Evolutionary conservation across 1,284 basidiomycete genomes (phyloP), one percentile per base, ranked within the genome.

Genomic region (Ustilago tritici): DNA sequence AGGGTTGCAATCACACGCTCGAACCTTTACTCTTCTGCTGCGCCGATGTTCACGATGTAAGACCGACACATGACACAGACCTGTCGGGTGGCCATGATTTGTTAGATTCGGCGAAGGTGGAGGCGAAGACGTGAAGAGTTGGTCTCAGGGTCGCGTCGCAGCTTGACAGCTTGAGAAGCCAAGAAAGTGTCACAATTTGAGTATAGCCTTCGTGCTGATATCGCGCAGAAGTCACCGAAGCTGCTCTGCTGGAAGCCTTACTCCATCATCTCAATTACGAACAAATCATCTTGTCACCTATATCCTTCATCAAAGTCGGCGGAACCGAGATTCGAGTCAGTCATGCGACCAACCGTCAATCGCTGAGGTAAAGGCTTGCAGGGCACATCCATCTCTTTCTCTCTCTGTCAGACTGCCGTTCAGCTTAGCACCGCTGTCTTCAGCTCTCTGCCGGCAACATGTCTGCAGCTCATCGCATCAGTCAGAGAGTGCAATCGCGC

Each of bases 401-500:
- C 36, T 11, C 56, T 32, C 36, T 11, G 40, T 32, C 38, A 10
- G 2, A 46, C 7, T n/a, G 56, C 56, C 15, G 9, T 34, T 14
- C 40, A 46, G 2, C 56, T 34, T 9, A 41, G 17, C 43, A 46
- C 17, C 11, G 43, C 43, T 46, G 43, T 19, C 43, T 46, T 8
- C n/a, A 46, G n/a, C n/a, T 17, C 43, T 19, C 19, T 31, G 46
- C 31, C 53, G 28, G n/a, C 62, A 23, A 64, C 8, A 46, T 73
- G 70, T 68, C 65, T 19, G 65, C 70, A 17, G 65, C 70, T 17
- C 40, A 68, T 12, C 65, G 61, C 50, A 74, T 74, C 56, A 65
- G 66, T n/a, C 59, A 58, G 34, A 53, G 46, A 46, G 52, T 65
- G 43, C 61, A 56, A n/a, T 28, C 65, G 5, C 50, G 49, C 52